Evolutionary conservation across 768 basidiomycete genomes (phyloP).

Genomic region (Serendipita vermifera): DNA sequence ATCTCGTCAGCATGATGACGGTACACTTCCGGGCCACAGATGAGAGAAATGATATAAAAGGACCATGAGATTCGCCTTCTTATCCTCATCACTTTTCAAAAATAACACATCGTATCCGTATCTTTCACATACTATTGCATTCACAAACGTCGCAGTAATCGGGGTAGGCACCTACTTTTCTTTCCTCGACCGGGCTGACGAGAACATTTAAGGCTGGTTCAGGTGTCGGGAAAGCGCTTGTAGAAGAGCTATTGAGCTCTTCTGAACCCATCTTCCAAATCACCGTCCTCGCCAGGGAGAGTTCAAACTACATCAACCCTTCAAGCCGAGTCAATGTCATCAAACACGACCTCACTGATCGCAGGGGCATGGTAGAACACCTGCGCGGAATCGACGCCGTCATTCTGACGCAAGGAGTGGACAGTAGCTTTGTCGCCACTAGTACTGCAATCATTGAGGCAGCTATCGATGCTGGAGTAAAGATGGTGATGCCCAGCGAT

Average conservation of each 20-base stretch:
- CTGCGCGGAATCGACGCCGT: not conserved
- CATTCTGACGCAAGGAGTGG: not conserved
- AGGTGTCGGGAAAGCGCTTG: not conserved
- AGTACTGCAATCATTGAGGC: constrained; percentile 4
- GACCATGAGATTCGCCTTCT: too few relatives aligned
- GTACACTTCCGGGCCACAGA: too few relatives aligned
- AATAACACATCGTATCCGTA: too few relatives aligned
- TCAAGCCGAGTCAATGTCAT: not conserved
- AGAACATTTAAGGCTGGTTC: not conserved
- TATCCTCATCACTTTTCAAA: too few relatives aligned
- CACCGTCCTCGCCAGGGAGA: not conserved
- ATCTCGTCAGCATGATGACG: too few relatives aligned
- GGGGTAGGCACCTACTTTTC: not conserved
- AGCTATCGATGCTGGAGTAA: not conserved
- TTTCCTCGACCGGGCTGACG: not conserved
- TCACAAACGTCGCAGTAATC: not conserved
- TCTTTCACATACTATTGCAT: too few relatives aligned
- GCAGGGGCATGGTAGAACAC: not conserved
- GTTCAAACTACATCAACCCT: not conserved
- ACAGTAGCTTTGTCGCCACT: not conserved
- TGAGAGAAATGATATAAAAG: too few relatives aligned
- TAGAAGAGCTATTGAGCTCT: not conserved
- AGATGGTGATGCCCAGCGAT: not conserved
- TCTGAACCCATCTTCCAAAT: not conserved
- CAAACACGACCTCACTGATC: not conserved